Conservation (phyloP, 805 yeast species). For the Scheffersomyces coipomensis region DNA sequence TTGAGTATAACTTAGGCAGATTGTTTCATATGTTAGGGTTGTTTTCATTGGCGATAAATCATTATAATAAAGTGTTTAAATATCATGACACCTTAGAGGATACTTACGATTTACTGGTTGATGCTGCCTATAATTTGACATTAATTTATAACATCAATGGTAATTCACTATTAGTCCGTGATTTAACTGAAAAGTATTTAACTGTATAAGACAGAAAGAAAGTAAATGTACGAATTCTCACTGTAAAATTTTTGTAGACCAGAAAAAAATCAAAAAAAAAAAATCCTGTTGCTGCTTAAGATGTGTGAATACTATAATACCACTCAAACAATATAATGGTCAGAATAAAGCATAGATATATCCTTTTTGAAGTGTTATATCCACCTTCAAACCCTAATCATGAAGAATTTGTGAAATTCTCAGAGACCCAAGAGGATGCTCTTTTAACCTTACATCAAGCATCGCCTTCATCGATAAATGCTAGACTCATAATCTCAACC, state of each 20-base stretch:
- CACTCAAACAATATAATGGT: slow-evolving; percentile 56
- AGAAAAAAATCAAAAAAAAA: neutral
- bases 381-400: slow-evolving; percentile 45
- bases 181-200: slow-evolving; percentile 64
- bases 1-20: slow-evolving; percentile 79
- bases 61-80: slow-evolving; percentile 66
- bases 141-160: slow-evolving; percentile 76
- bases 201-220: slow-evolving; percentile 17
- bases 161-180: slow-evolving; percentile 61
- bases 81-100: slow-evolving; percentile 34
- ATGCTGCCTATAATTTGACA: slow-evolving; percentile 83
- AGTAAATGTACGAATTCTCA: neutral
- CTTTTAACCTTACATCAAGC: slow-evolving; percentile 50
- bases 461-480: slow-evolving; percentile 47
- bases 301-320: neutral
- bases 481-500: slow-evolving; percentile 49
- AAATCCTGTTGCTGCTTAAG: neutral
- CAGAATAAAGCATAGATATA: slow-evolving; percentile 79
- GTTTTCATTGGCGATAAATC: slow-evolving; percentile 66
- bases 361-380: slow-evolving; percentile 74
- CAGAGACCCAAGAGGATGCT: slow-evolving; percentile 32
- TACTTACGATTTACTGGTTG: slow-evolving; percentile 60
- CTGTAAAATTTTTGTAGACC: neutral
- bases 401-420: slow-evolving; percentile 18
- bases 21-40: slow-evolving; percentile 83